Percentiles rank a stretch among this genome's conserved stretches.
Evolutionary conservation across 108 stramenopile species (phyloP).

Genomic region (Cyclotella atomus): DNA sequence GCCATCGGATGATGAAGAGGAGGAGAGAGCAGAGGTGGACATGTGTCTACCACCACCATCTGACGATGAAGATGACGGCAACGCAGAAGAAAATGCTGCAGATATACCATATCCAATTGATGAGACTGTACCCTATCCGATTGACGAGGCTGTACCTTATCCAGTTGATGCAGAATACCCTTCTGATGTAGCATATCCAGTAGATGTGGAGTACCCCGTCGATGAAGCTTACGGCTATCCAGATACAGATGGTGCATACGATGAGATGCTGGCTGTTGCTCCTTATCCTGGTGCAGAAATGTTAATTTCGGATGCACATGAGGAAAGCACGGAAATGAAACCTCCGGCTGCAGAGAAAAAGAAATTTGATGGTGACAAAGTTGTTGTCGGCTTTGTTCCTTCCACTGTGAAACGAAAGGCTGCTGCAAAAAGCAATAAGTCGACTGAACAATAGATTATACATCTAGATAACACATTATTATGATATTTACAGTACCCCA

Average conservation of each 20-base stretch:
- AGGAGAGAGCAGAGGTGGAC: slow-evolving; percentile 21
- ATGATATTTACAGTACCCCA: slow-evolving; percentile 76
- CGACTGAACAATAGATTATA: neutral
- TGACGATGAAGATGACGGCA: slow-evolving; percentile 24
- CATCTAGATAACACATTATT: slow-evolving; percentile 3
- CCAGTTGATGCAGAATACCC: slow-evolving; percentile 38
- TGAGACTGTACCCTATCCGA: slow-evolving; percentile 32
- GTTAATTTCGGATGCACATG: neutral
- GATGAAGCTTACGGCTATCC: slow-evolving; percentile 41
- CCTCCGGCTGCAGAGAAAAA: slow-evolving; percentile 49
- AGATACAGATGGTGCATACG: slow-evolving; percentile 27
- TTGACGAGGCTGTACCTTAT: slow-evolving; percentile 30
- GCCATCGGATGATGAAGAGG: slow-evolving; percentile 37
- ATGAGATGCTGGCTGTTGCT: slow-evolving; percentile 36
- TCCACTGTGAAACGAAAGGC: slow-evolving; percentile 54
- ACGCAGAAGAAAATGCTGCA: slow-evolving; percentile 3
- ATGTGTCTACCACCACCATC: slow-evolving; percentile 33
- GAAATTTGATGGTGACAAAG: slow-evolving; percentile 76
- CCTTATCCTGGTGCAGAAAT: slow-evolving; percentile 36
- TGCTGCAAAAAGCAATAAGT: slow-evolving; percentile 21
- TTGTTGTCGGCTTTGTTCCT: slow-evolving; percentile 74
- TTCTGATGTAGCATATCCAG: slow-evolving; percentile 17
- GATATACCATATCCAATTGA: slow-evolving; percentile 8
- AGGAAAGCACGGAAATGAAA: neutral
- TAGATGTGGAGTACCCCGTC: slow-evolving; percentile 43